Evolutionary conservation across 164 flowering plant species (phyloP), one percentile per base, ranked within the genome.

Genomic region (Saururus chinensis): DNA sequence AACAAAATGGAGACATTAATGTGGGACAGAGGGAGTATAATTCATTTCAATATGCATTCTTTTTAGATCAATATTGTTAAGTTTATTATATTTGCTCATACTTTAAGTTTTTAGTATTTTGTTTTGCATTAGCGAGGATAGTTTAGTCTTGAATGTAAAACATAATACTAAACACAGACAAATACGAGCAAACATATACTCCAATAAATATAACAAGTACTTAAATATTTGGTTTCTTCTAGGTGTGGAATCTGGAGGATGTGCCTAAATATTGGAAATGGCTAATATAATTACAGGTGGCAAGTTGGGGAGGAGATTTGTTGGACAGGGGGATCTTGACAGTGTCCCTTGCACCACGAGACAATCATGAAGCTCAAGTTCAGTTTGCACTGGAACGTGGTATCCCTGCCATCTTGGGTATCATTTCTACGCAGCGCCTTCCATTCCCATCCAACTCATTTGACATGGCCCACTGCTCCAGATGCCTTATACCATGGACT

Each of bases 271-370:
- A 53, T 20, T 23, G 22, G 22, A 12, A 5, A 17, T 53, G 56
- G 25, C 56, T 23, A 19, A 4, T 7, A 10, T 53, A 24, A 30
- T 20, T 55, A 17, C 61, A 93, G 99, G 99, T 93, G 79, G 99
- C 99, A 17, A 93, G 99, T 70, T 93, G 99, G 99, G 99, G 99
- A 63, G 99, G 99, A 56, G 99, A 93, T 80, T 64, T 93, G 70
- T 67, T 93, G 55, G 95, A 91, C 71, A 92, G 95, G 21, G 89
- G 91, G 10, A 84, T 93, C 66, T 67, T 91, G 14, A 88, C 99
- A 2, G 79, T 95, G 54, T 93, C 99, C 72, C 93, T 95, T 61
- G 97, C 99, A 11, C 99, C 99, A 56, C 85, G 99, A 77, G 97
- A 95, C 71, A 95, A 95, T 66, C 97, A 95, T 65, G 96, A 95